A percentile compares a stretch with the other conserved stretches of the same genome.
Evolutionary conservation across 495 filamentous ascomycete genomes (phyloP).

Genomic region (Penicillium crystallinum): DNA sequence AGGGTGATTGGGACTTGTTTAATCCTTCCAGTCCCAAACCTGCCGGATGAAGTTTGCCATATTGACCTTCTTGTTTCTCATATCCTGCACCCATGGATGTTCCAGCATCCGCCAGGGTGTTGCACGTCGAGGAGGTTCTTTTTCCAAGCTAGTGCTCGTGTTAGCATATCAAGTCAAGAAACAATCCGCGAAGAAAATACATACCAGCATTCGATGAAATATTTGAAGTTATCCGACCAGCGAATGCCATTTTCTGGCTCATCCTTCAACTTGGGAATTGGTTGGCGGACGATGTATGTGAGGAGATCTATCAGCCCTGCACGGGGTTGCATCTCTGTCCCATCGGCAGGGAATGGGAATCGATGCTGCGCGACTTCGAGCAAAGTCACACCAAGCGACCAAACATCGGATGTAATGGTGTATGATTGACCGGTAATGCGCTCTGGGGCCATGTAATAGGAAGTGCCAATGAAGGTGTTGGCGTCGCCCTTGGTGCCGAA

Average conservation of each 20-base stretch:
- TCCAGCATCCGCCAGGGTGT: slow-evolving; percentile 98
- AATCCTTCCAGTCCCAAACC: slow-evolving; percentile 90
- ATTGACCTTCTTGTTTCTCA: slow-evolving; percentile 91
- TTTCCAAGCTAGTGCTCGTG: slow-evolving; percentile 66
- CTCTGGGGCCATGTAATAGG: slow-evolving; percentile 99
- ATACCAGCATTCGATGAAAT: slow-evolving; percentile 99
- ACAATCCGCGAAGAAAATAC: slow-evolving; percentile 29
- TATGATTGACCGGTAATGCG: slow-evolving; percentile 96
- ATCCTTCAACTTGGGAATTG: slow-evolving; percentile 93
- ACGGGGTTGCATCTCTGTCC: slow-evolving; percentile 81
- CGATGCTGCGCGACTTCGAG: slow-evolving; percentile 96
- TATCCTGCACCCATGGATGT: slow-evolving; percentile 97
- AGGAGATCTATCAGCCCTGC: slow-evolving; percentile 91
- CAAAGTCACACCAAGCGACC: slow-evolving; percentile 92
- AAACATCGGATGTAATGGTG: slow-evolving; percentile 97
- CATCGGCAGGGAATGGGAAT: slow-evolving; percentile 96
- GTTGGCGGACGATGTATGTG: slow-evolving; percentile 94
- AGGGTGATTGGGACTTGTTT: slow-evolving; percentile 4
- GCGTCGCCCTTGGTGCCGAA: slow-evolving; percentile 98
- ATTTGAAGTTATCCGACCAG: slow-evolving; percentile 96
- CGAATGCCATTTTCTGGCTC: slow-evolving; percentile 74
- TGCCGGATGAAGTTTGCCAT: slow-evolving; percentile 88
- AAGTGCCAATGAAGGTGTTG: slow-evolving; percentile 98
- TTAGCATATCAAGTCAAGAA: neutral
- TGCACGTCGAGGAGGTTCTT: slow-evolving; percentile 79